phyloP scores from a whole-genome alignment of 148 eudicot species.

The Limonium bicolor region DNA sequence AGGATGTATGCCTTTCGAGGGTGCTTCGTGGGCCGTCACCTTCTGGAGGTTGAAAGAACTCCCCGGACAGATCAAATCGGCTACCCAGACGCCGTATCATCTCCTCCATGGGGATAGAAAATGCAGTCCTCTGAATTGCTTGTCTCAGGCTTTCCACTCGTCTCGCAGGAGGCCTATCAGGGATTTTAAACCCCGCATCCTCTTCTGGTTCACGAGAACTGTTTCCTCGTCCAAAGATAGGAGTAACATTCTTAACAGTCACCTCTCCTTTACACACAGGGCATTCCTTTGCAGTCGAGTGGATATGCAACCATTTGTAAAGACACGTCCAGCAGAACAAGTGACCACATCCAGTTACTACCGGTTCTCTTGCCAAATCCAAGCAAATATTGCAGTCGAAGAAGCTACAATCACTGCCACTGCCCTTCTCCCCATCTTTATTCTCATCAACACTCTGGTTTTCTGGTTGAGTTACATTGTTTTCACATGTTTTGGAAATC shows the following conservation, averaged over 20 bases:
- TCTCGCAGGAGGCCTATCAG: constrained; percentile 54
- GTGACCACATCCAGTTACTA: constrained; percentile 96
- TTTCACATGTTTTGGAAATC: constrained; percentile 33
- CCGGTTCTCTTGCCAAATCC: constrained; percentile 81
- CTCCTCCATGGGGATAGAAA: constrained; percentile 66
- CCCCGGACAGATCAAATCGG: constrained; percentile 50
- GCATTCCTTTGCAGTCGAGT: constrained; percentile 80
- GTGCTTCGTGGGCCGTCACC: constrained; percentile 24
- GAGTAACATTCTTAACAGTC: constrained; percentile 54
- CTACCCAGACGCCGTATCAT: constrained; percentile 81
- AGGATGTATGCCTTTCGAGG: constrained; percentile 31
- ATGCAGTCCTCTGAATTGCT: constrained; percentile 55
- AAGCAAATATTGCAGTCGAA: constrained; percentile 92
- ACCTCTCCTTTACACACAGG: constrained; percentile 97
- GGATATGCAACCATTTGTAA: constrained; percentile 74
- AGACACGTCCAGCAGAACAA: constrained; percentile 96
- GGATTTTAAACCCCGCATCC: constrained; percentile 42
- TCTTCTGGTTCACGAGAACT: constrained; percentile 18
- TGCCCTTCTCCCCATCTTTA: constrained; percentile 46
- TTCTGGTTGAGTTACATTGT: constrained; percentile 19
- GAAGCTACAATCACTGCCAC: constrained; percentile 35
- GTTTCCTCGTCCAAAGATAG: constrained; percentile 76
- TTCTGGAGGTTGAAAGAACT: constrained; percentile 27
- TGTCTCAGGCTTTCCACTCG: constrained; percentile 88
- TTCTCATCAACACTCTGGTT: constrained; percentile 24